Evolutionary conservation across 1,139 yeast genomes (phyloP), one percentile per base, ranked within the genome.

Genomic region (Protomyces inundatus): DNA sequence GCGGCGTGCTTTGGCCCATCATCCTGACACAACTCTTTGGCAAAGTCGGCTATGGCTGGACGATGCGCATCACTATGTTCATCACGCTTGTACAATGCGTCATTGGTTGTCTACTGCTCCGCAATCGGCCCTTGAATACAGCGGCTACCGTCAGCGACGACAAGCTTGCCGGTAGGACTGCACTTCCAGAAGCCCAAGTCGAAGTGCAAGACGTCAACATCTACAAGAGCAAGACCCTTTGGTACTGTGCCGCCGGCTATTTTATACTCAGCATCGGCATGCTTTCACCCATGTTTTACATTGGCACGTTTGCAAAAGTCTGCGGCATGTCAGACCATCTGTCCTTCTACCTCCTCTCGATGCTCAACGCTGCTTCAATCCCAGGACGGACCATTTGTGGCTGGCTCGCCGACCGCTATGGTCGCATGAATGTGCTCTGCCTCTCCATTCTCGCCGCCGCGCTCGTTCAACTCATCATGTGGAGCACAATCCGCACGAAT

Each of bases 1-100:
- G 89, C 1, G 90, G 90, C 1, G 79, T 86, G 14, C 77, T 79
- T 35, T 81, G 81, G 77, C 82, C 83, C 1, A 75, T 79, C 65
- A 77, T 75, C 3, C 72, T 79, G n/a, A 73, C 77, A 36, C 70
- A 71, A 6, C 68, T 81, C 46, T 72, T 76, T 55, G 65, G 69
- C 36, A 68, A 73, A 57, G 75, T 83, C 70, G 87, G 87, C 65
- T 71, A 79, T 73, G 74, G 75, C 69, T 76, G 88, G 80, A 79
- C 83, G 0, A 83, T 82, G 69, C 72, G 84, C 45, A 75, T 78
- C 6, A 72, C 80, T 35, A 83, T 81, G 0, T 80, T 81, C 66
- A 71, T 80, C 64, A 71, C 74, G 72, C 65, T 72, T 12, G 69
- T 61, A 6, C 64, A 68, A n/a, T 61, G 51, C 4, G 30, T 60